Evolutionary conservation across 164 flowering plant species (phyloP).

Genomic region (Akebia trifoliata): DNA sequence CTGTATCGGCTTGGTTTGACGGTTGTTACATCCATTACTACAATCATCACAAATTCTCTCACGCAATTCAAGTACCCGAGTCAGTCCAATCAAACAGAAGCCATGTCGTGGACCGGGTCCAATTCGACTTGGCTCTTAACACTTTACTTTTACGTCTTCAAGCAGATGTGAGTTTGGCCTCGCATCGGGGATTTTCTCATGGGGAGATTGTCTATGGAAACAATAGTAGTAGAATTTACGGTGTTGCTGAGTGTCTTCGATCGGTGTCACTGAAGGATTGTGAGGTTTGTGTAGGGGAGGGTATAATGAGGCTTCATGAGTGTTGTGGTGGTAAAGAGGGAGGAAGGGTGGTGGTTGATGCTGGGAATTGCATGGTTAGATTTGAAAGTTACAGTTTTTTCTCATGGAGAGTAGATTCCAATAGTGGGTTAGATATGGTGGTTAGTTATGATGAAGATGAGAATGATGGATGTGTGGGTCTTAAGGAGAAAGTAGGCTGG

Average conservation of each 20-base stretch:
- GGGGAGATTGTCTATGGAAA: constrained; percentile 8
- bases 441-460: not conserved
- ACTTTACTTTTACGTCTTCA: constrained; percentile 11
- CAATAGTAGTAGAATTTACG: constrained; percentile 10
- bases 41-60: constrained; percentile 4
- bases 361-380: constrained; percentile 10
- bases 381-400: constrained; percentile 13
- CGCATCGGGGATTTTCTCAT: constrained; percentile 1
- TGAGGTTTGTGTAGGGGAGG: constrained; percentile 8
- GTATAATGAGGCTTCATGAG: constrained; percentile 10
- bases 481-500: constrained; percentile 12
- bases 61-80: not conserved
- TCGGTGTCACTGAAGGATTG: constrained; percentile 8
- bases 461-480: not conserved
- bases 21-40: constrained; percentile 20
- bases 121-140: constrained; percentile 9
- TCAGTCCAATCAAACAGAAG: constrained; percentile 4
- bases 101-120: not conserved
- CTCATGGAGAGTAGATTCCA: not conserved
- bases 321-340: constrained; percentile 10
- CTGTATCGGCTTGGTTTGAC: constrained; percentile 19
- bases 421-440: constrained; percentile 15
- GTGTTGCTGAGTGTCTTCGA: constrained; percentile 12
- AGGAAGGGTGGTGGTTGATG: constrained; percentile 10
- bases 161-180: constrained; percentile 1